Conservation (phyloP, 768 basidiomycete genomes). For the Exidia glandulosa region DNA sequence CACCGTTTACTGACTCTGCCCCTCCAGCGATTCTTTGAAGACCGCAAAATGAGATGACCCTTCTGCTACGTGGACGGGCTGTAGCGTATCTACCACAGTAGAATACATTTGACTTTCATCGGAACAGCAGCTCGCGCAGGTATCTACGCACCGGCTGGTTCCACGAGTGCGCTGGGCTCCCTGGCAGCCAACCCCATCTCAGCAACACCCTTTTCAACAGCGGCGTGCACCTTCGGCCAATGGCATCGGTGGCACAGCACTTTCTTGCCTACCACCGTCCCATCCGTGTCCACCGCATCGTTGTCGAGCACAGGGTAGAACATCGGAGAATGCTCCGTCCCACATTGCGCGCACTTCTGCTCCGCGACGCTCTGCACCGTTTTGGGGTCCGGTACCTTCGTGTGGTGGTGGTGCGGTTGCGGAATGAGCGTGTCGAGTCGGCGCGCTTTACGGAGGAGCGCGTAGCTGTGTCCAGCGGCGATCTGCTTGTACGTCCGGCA, state of each 20-base stretch:
- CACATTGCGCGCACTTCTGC: slow-evolving; percentile 45
- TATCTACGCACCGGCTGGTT: background rate
- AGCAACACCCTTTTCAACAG: background rate
- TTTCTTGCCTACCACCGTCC: slow-evolving; percentile 15
- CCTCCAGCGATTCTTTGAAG: slow-evolving; percentile 74
- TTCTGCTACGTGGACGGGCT: slow-evolving; percentile 6
- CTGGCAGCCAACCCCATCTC: background rate
- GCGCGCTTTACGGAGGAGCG: slow-evolving; percentile 78
- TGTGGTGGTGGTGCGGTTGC: background rate
- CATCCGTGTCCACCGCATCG: too few species aligned
- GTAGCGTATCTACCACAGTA: background rate
- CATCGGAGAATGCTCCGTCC: slow-evolving; percentile 61
- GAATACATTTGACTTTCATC: background rate
- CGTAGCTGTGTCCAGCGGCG: slow-evolving; percentile 60
- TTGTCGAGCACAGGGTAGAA: slow-evolving; percentile 42
- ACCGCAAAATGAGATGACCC: slow-evolving; percentile 57
- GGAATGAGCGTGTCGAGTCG: slow-evolving; percentile 62
- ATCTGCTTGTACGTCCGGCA: slow-evolving; percentile 78
- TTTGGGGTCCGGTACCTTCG: background rate
- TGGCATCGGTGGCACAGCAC: slow-evolving; percentile 42
- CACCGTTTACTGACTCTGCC: background rate
- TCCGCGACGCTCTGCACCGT: slow-evolving; percentile 12
- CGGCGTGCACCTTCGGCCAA: slow-evolving; percentile 3
- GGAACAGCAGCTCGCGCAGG: background rate
- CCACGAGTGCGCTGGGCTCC: background rate